A percentile compares a stretch with the other conserved stretches of the same genome.
These are phyloP conservation scores for Triticum monococcum DNA, from an alignment of 176 grass and related monocot species.

Conservation along the genomic window DNA sequence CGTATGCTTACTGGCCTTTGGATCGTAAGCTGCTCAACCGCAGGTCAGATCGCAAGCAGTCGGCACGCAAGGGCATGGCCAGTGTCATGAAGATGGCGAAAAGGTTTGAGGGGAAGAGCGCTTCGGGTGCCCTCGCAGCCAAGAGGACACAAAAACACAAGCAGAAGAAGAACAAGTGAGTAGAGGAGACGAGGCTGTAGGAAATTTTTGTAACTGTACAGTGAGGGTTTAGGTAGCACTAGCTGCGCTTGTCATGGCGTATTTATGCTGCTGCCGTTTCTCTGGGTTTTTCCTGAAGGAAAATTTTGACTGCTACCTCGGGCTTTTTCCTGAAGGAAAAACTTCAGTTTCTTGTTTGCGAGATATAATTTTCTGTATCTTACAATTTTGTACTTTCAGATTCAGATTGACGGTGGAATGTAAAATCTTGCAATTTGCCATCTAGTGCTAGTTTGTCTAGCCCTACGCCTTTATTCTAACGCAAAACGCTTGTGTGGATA, in stretches of 20 bases:
- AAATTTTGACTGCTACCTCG: neutral
- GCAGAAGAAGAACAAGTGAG: slow-evolving; percentile 47
- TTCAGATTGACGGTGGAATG: neutral
- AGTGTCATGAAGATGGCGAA: slow-evolving; percentile 82
- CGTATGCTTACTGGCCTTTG: slow-evolving; percentile 88
- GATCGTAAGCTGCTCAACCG: slow-evolving; percentile 87
- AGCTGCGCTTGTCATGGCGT: neutral
- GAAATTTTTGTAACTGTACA: slow-evolving; percentile 19
- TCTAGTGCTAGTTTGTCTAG: neutral
- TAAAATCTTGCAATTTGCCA: neutral
- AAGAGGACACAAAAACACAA: slow-evolving; percentile 38
- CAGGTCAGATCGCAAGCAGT: slow-evolving; percentile 65
- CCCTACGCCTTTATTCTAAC: too few relatives aligned
- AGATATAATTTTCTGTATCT: neutral
- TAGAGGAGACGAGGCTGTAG: neutral
- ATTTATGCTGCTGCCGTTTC: neutral
- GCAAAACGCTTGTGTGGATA: too few relatives aligned
- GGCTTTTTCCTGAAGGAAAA: neutral
- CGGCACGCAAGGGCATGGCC: slow-evolving; percentile 80
- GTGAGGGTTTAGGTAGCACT: neutral
- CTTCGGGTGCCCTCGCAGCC: slow-evolving; percentile 47
- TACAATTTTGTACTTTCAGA: neutral
- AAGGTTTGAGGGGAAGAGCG: slow-evolving; percentile 80
- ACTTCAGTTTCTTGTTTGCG: neutral
- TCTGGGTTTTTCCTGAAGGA: neutral